Evolutionary conservation across 2,329 filamentous ascomycete species (phyloP), one percentile per base, ranked within the genome.

Genomic region (Cladobotryum mycophilum): DNA sequence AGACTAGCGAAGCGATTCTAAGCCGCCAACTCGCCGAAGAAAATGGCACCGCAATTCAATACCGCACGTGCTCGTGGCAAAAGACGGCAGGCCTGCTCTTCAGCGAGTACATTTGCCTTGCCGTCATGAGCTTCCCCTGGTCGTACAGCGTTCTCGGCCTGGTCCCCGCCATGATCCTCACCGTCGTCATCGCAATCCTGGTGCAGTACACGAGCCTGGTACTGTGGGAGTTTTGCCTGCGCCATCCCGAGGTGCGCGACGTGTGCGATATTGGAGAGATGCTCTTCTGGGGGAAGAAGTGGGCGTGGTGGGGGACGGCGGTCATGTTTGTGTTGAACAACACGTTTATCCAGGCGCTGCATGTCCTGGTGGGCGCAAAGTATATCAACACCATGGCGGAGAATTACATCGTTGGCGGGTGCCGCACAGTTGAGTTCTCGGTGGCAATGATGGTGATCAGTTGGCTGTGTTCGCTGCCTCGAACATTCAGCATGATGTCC

Each of bases 221-320:
- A 3, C 62, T 76, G 17, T 91, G 87, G 90, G 83, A 91, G 66
- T 96, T 96, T 62, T 96, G 91, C 65, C 72, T 96, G 52, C 82
- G 89, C 44, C 89, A 96, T 63, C 91, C 91, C 1, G 89, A 96
- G 66, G 84, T 95, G 53, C 84, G 89, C 59, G 91, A 96, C 71
- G 88, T 96, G 13, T 96, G 90, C 65, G 91, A 96, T 65, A 88
- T 96, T 64, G 91, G 90, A n/a, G 89, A 96, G 68, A 91, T 91
- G 79, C 80, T 96, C 18, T 96, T 95, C 70, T 95, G 86, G 84
- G 85, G 86, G 57, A 84, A 88, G 67, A 82, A 79, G 53, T 88
- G 85, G 80, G 81, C 79, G 3, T 84, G 81, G 81, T 84, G 77
- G 66, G 74, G 72, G 30, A 84, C 81, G 0, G 90, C 89, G 1